Conservation (phyloP, 176 grass and related monocot species). For the bread wheat (Triticum aestivum) region IWGSC_CS_RefSeq_v2.1 NC_057794.1:59684877-59685376, state of each 20-base stretch:
- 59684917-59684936: not conserved
- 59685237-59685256: conserved; percentile 55
- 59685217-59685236: conserved; percentile 59
- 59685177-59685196: conserved; percentile 45
- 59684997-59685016: conserved; percentile 35
- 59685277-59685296: conserved; percentile 42
- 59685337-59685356: too few relatives aligned
- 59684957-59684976: conserved; percentile 57
- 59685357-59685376: not conserved
- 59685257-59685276: conserved; percentile 43
- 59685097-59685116: conserved; percentile 28
- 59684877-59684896: conserved; percentile 49
- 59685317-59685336: not conserved
- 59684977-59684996: conserved; percentile 46
- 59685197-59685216: conserved; percentile 62
- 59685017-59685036: conserved; percentile 46
- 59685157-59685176: conserved; percentile 31
- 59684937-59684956: conserved; percentile 33
- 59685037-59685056: conserved; percentile 14
- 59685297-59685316: conserved; percentile 30
- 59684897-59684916: conserved; percentile 55
- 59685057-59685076: conserved; percentile 30
- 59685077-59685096: conserved; percentile 33
- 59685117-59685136: conserved; percentile 27
- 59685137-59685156: conserved; percentile 31